A percentile compares a stretch with the other conserved stretches of the same genome.
phyloP scores from a whole-genome alignment of 1,284 basidiomycete species.

The Cutaneotrichosporon daszewskae region DNA sequence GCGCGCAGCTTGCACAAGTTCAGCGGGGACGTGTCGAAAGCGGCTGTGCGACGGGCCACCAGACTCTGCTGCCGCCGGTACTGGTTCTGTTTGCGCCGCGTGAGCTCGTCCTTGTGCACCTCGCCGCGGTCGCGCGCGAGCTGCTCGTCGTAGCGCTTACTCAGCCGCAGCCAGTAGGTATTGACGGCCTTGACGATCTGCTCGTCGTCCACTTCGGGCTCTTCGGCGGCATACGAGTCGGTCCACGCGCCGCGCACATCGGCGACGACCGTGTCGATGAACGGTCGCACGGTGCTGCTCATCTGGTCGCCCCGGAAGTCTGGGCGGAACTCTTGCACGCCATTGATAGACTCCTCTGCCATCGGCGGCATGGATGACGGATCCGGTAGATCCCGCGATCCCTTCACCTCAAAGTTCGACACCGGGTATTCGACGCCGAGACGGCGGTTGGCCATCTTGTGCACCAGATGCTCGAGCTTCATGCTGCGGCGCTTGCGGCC shows the following conservation, averaged over 20 bases:
- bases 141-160: constrained; percentile 42
- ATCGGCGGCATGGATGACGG: constrained; percentile 22
- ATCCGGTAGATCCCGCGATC: constrained; percentile 33
- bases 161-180: constrained; percentile 40
- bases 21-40: constrained; percentile 41
- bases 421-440: constrained; percentile 42
- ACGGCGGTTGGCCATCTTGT: constrained; percentile 43
- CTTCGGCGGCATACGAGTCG: constrained; percentile 14
- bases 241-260: constrained; percentile 32
- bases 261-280: constrained; percentile 30
- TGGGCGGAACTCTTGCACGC: constrained; percentile 38
- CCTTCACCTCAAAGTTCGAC: constrained; percentile 29
- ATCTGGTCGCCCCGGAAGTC: constrained; percentile 31
- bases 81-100: constrained; percentile 41
- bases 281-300: constrained; percentile 25
- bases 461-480: constrained; percentile 45
- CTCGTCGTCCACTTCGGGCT: constrained; percentile 29
- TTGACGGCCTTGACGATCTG: constrained; percentile 34
- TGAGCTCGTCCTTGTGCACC: constrained; percentile 41
- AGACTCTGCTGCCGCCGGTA: constrained; percentile 45
- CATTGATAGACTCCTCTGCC: constrained; percentile 26
- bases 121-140: constrained; percentile 34
- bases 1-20: constrained; percentile 40
- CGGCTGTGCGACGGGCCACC: constrained; percentile 34
- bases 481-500: constrained; percentile 36